Base-by-base conservation (phyloP, 2,329 filamentous ascomycete genomes). In the Waltergamsia citrina region DNA sequence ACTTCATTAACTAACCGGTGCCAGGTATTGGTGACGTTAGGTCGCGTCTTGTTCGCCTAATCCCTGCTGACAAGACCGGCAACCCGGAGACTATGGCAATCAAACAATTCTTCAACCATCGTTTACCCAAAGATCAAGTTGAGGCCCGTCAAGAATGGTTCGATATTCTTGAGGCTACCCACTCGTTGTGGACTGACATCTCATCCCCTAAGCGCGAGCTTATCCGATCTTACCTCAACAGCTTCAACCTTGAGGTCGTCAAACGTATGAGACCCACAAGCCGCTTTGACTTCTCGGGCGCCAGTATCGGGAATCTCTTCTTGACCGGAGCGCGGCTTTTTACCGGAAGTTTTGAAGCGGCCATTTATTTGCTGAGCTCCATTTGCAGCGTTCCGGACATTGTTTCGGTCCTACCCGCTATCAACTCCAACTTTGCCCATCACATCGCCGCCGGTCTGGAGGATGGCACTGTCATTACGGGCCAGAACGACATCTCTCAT, bases 391-490 rank as follows among this genome's bases (percentile, higher is more conserved):
- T 96, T 1, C 82, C 86, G 0, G 70, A 75, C 9, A 69, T 78
- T 33, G 77, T 92, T 6, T 71, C 78, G 0, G 86, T 95, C 1
- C 75, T 96, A 12, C 92, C 90, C 0, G 86, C 85, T 4, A 85
- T 96, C 46, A 94, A 94, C 63, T 87, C 83, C 41, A 96, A 94
- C 55, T 95, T 95, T 62, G 85, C 85, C 0, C 85, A 94, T 49
- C 90, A 96, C 57, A 96, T 96, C 44, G 86, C 83, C 6, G 90
- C 87, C 3, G 81, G 83, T 0, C 68, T 96, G 0, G 64, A 67
- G 14, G 75, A 94, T 52, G 86, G 84, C 7, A 77, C 74, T 1
- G 63, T 81, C 18, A 93, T 96, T 45, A 83, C 84, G 0, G 90
- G 90, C 0, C 92, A 96, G 53, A 95, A 95, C 54, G 82, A 85